A percentile compares a stretch with the other conserved stretches of the same genome.
phyloP scores from a whole-genome alignment of 75 land plant species.

The Ceratopteris richardii region DNA sequence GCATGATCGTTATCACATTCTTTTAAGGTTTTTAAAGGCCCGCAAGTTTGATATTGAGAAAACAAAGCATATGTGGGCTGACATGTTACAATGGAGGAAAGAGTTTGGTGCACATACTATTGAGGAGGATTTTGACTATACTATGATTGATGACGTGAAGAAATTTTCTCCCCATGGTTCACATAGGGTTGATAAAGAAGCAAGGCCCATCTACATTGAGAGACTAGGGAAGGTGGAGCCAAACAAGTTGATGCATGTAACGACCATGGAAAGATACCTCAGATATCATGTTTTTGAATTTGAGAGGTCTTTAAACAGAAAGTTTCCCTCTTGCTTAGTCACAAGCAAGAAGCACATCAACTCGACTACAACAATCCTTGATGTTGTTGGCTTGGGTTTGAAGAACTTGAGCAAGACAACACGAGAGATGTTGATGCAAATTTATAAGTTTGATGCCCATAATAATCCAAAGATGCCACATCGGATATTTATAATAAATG shows the following conservation, averaged over 20 bases:
- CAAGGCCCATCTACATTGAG: slow-evolving; percentile 69
- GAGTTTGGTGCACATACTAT: slow-evolving; percentile 70
- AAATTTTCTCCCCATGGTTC: slow-evolving; percentile 69
- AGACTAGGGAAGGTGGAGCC: slow-evolving; percentile 59
- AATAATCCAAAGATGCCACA: slow-evolving; percentile 75
- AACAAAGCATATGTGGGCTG: slow-evolving; percentile 71
- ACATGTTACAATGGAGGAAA: slow-evolving; percentile 69
- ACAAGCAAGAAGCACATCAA: too few species aligned
- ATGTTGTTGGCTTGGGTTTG: slow-evolving; percentile 50
- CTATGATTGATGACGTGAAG: slow-evolving; percentile 50
- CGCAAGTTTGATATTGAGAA: too few species aligned
- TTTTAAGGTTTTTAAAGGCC: slow-evolving; percentile 72
- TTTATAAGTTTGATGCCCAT: slow-evolving; percentile 70
- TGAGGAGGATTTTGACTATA: slow-evolving; percentile 58
- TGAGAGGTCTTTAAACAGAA: too few species aligned
- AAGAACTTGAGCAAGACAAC: slow-evolving; percentile 59
- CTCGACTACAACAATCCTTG: too few species aligned
- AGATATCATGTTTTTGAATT: too few species aligned
- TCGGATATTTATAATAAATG: slow-evolving; percentile 71
- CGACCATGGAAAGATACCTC: too few species aligned
- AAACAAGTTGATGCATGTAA: too few species aligned
- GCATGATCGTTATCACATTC: slow-evolving; percentile 56
- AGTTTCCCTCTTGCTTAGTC: too few species aligned
- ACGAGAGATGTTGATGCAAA: slow-evolving; percentile 47
- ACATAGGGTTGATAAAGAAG: slow-evolving; percentile 71